Conservation (phyloP, 2,329 filamentous ascomycete genomes). For the Thelonectria olida region DNA sequence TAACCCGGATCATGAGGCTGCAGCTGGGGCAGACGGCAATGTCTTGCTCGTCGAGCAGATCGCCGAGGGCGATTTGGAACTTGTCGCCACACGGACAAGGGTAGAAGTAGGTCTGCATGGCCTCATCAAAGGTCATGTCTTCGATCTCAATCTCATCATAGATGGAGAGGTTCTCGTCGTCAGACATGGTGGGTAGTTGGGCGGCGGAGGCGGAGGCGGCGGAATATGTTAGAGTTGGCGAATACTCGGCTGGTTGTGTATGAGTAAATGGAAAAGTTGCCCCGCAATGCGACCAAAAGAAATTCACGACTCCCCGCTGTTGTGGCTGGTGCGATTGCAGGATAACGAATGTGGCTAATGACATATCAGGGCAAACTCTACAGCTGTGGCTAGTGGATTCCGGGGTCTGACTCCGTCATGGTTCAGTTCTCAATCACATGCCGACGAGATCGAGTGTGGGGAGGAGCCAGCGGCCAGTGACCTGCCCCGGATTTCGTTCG, state of each 20-base stretch:
- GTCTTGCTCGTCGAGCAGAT: conserved; percentile 88
- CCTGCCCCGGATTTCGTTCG: conserved; percentile 39
- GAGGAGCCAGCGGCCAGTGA: conserved; percentile 29
- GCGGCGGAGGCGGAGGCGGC: not conserved
- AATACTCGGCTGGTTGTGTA: not conserved
- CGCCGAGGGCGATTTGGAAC: conserved; percentile 88
- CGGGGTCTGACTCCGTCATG: not conserved
- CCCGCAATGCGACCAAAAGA: conserved; percentile 39
- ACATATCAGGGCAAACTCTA: conserved; percentile 19
- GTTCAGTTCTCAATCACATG: conserved; percentile 40
- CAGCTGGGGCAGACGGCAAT: conserved; percentile 98
- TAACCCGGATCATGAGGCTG: conserved; percentile 94
- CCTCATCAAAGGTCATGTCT: conserved; percentile 91
- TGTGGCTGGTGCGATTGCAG: conserved; percentile 26
- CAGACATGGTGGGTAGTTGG: conserved; percentile 59
- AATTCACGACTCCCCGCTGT: conserved; percentile 22
- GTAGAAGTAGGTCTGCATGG: conserved; percentile 90
- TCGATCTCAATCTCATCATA: conserved; percentile 99
- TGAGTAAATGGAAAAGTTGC: conserved; percentile 30
- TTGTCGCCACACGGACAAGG: conserved; percentile 97
- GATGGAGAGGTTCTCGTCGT: conserved; percentile 74
- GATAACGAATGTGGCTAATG: conserved; percentile 22
- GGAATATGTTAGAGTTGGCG: not conserved
- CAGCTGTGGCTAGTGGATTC: conserved; percentile 21
- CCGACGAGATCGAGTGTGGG: conserved; percentile 36